A percentile compares a stretch with the other conserved stretches of the same genome.
Conservation (phyloP, 202 grass and related monocot species). For the Hordeum pubiflorum region DNA sequence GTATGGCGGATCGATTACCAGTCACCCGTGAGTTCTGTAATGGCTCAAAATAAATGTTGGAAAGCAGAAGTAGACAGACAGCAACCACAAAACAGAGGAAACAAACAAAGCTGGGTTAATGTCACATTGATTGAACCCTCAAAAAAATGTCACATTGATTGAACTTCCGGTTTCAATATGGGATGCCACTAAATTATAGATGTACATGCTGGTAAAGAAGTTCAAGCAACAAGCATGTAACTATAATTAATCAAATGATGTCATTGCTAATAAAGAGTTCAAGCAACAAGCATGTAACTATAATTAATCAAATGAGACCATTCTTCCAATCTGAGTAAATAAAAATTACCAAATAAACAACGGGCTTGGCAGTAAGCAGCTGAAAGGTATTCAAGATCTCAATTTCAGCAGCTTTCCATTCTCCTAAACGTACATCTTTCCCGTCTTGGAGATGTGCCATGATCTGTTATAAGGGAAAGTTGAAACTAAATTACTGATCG, state of each 20-base stretch:
- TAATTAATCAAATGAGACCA: neutral
- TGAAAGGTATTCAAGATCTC: constrained; percentile 92
- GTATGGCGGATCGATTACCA: neutral
- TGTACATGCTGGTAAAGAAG: no score
- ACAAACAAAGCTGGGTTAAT: neutral
- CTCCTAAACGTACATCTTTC: constrained; percentile 78
- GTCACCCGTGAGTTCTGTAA: neutral
- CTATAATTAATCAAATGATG: neutral
- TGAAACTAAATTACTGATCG: neutral
- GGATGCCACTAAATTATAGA: neutral
- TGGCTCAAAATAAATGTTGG: neutral
- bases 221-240: neutral
- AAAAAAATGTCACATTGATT: neutral
- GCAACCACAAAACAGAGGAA: neutral
- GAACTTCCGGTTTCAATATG: neutral
- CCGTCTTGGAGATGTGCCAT: constrained; percentile 57
- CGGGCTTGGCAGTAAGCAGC: constrained; percentile 82
- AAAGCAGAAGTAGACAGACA: neutral
- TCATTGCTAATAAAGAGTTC: neutral
- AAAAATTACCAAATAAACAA: constrained; percentile 74
- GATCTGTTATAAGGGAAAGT: constrained; percentile 32
- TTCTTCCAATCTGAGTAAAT: neutral
- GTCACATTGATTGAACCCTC: neutral
- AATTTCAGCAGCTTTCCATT: constrained; percentile 91
- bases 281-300: neutral